phyloP scores from a whole-genome alignment of 2,329 filamentous ascomycete species.

The Penicillium sp. region DNA sequence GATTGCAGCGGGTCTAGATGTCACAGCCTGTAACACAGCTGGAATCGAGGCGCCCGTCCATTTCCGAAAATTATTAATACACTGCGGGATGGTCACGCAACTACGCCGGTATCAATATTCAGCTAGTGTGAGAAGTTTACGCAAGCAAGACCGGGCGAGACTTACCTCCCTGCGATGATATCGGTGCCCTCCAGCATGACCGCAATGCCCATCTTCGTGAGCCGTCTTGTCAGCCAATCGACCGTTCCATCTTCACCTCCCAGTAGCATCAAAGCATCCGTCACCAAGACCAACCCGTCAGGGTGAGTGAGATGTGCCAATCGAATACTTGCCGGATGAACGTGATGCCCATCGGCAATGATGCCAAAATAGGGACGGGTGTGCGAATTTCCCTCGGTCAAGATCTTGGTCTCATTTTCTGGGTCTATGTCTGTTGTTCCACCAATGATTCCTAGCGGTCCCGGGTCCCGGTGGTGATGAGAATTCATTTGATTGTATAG shows the following conservation, averaged over 20 bases:
- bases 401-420: background rate
- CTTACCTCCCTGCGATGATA: constrained; percentile 47
- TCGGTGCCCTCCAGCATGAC: constrained; percentile 18
- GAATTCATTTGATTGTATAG: constrained; percentile 21
- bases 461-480: constrained; percentile 18
- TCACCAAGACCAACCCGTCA: constrained; percentile 17
- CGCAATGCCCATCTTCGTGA: constrained; percentile 16
- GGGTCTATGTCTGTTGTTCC: background rate
- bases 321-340: constrained; percentile 18
- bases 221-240: constrained; percentile 14
- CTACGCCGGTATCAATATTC: constrained; percentile 6
- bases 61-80: constrained; percentile 77
- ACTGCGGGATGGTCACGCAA: constrained; percentile 70
- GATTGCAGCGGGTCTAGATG: constrained; percentile 77
- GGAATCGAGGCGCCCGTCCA: constrained; percentile 73
- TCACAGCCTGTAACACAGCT: constrained; percentile 72
- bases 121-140: constrained; percentile 23
- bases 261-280: constrained; percentile 20
- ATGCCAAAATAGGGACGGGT: constrained; percentile 20
- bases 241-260: constrained; percentile 20
- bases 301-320: constrained; percentile 15
- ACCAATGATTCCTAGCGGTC: constrained; percentile 13
- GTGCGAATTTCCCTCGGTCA: constrained; percentile 21
- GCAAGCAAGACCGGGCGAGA: constrained; percentile 13
- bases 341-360: constrained; percentile 21